phyloP scores from a whole-genome alignment of 1,139 yeast genomes.

The Scheffersomyces insectosa region DNA sequence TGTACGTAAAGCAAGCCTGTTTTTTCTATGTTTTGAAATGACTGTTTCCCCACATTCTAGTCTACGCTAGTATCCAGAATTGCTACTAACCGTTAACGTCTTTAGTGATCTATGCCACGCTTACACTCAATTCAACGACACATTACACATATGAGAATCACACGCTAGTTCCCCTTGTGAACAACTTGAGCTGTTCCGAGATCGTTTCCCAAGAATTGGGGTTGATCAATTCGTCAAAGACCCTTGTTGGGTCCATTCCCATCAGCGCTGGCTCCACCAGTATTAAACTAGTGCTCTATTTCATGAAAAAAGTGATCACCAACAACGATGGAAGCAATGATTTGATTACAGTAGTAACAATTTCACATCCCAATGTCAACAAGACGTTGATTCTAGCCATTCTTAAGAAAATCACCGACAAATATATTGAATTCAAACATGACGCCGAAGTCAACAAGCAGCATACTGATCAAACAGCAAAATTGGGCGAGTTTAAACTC shows the following conservation, averaged over 20 bases:
- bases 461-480: constrained; percentile 20
- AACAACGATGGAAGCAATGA: constrained; percentile 50
- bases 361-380: constrained; percentile 46
- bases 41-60: too few species aligned
- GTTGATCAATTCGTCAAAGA: constrained; percentile 48
- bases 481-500: constrained; percentile 51
- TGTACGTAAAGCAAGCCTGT: constrained; percentile 24
- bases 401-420: constrained; percentile 51
- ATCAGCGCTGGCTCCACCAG: constrained; percentile 31
- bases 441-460: constrained; percentile 18
- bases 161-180: constrained; percentile 36
- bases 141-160: constrained; percentile 55
- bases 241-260: constrained; percentile 46
- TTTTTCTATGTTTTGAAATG: too few species aligned
- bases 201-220: constrained; percentile 58
- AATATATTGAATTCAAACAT: constrained; percentile 44
- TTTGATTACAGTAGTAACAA: constrained; percentile 49
- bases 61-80: too few species aligned
- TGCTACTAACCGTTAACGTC: too few species aligned
- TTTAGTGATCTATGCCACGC: constrained; percentile 44
- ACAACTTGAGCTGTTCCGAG: constrained; percentile 52
- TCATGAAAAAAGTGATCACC: constrained; percentile 46
- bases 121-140: constrained; percentile 57
- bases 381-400: constrained; percentile 47
- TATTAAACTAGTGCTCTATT: constrained; percentile 42